These are phyloP conservation scores for Microcyclospora tardicrescens DNA, from an alignment of 2,329 filamentous ascomycete species.

Conservation along the genomic window DNA sequence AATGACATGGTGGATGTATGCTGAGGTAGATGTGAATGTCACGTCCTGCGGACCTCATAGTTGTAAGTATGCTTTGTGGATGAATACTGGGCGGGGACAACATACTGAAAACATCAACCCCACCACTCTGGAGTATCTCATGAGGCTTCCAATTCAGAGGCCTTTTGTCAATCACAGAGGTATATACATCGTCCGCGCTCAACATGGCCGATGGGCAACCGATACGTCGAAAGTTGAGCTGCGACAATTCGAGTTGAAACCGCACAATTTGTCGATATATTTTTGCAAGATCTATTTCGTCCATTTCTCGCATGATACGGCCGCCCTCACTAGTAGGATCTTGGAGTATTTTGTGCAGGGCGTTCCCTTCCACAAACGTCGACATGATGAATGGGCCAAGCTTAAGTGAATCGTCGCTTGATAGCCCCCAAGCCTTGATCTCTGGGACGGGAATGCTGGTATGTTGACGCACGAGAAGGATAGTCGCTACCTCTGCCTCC, in stretches of 20 bases:
- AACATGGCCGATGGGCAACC: slow-evolving; percentile 2
- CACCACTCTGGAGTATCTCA: slow-evolving; percentile 4
- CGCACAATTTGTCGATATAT: slow-evolving; percentile 5
- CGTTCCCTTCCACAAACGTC: slow-evolving; percentile 5
- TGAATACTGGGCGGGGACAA: slow-evolving; percentile 1
- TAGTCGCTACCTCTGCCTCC: slow-evolving; percentile 5
- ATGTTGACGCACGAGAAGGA: slow-evolving; percentile 5
- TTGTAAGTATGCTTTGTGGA: too few species aligned
- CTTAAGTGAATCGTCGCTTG: slow-evolving; percentile 4
- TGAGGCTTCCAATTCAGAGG: slow-evolving; percentile 7
- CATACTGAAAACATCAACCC: slow-evolving; percentile 3
- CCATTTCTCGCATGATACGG: not conserved
- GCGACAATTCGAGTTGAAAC: slow-evolving; percentile 7
- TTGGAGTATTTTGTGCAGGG: not conserved
- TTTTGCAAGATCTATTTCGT: not conserved
- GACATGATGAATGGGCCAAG: slow-evolving; percentile 9
- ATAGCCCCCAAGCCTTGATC: slow-evolving; percentile 6
- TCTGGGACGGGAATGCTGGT: slow-evolving; percentile 6
- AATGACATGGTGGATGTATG: slow-evolving; percentile 13
- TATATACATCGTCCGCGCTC: not conserved
- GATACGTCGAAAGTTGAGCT: slow-evolving; percentile 8
- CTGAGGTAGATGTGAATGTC: slow-evolving; percentile 4
- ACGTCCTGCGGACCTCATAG: slow-evolving; percentile 1
- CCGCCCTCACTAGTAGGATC: not conserved
- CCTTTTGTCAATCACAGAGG: not conserved